Evolutionary conservation across 305 asterid species (phyloP).

Genomic region (Fraxinus albicans): DNA sequence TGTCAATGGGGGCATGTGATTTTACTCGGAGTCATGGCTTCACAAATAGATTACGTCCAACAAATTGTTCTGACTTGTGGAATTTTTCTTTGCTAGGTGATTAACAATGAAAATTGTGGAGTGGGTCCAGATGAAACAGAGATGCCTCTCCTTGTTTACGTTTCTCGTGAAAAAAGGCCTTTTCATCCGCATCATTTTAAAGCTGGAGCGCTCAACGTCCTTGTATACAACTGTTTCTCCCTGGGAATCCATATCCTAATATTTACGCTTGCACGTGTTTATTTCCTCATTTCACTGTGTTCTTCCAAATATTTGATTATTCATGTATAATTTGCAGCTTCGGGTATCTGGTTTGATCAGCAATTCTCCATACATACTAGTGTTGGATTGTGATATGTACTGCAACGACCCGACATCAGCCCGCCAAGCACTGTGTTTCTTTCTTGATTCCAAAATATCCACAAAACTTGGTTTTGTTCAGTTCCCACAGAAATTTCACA

Average conservation of each 20-base stretch:
- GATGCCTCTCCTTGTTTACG: constrained; percentile 63
- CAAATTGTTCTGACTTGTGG: background rate
- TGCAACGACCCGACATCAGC: constrained; percentile 63
- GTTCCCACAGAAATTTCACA: constrained; percentile 61
- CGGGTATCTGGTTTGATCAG: constrained; percentile 58
- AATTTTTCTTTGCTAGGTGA: constrained; percentile 32
- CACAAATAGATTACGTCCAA: background rate
- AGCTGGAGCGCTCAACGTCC: constrained; percentile 73
- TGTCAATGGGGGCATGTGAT: background rate
- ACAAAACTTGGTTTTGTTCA: constrained; percentile 61
- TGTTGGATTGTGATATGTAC: constrained; percentile 73
- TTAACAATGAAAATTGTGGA: constrained; percentile 26
- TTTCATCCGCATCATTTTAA: constrained; percentile 58
- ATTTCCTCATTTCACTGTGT: background rate
- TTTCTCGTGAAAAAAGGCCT: constrained; percentile 62
- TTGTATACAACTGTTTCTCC: constrained; percentile 15
- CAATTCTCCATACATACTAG: constrained; percentile 66
- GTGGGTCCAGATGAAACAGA: constrained; percentile 20
- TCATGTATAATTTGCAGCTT: constrained; percentile 37
- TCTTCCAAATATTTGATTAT: background rate
- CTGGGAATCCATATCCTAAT: background rate
- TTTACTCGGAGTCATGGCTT: background rate
- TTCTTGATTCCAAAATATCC: constrained; percentile 45
- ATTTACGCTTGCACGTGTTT: background rate
- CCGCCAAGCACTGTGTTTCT: constrained; percentile 78